Base-by-base conservation (phyloP, 2,329 filamentous ascomycete genomes). In the Penicillium fuscoglaucum region DNA sequence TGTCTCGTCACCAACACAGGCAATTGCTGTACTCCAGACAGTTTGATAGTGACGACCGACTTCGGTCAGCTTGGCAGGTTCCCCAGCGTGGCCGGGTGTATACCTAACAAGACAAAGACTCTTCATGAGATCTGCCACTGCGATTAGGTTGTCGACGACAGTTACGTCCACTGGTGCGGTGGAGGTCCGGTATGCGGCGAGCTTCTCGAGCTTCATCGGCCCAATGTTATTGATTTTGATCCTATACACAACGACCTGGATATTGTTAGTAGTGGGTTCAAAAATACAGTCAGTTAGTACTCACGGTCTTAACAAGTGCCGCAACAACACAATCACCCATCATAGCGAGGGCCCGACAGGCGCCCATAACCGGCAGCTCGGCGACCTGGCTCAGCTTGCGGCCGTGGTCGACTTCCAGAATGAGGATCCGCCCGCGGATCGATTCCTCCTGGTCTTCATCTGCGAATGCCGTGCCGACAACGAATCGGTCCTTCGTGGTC, bases 61-160 rank as follows among this genome's bases (percentile, higher is more conserved):
- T 78, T 96, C 91, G 0, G 81, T 80, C 8, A 98, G 80, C 52
- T 80, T 84, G 54, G 88, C 84, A 12, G 82, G 76, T n/a, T 83
- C 74, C 0, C 83, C 85, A 3, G 84, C 76, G 24, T 80, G 73
- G 2, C 85, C 83, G 3, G 82, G 82, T 0, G 82, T 79, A 70
- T 89, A 95, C 70, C 95, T 82, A 9, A 97, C 80, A 6, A 98
- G 78, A 1, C 89, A 87, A 26, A 96, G 81, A 1, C 91, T 96
- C 77, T 98, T 97, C 90, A 96, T 97, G 46, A 99, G 79, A 70
- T 99, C 95, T 0, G 89, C 90, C 10, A 98, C 87, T 0, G 90
- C 91, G 61, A 99, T 93, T 26, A 85, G 81, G 65, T 88, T 87
- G 1, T 84, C 89, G 1, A 86, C 84, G 15, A 97, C 83, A 10